Conservation (phyloP, 1,284 basidiomycete species). For the Clitocybe nebularis region DNA sequence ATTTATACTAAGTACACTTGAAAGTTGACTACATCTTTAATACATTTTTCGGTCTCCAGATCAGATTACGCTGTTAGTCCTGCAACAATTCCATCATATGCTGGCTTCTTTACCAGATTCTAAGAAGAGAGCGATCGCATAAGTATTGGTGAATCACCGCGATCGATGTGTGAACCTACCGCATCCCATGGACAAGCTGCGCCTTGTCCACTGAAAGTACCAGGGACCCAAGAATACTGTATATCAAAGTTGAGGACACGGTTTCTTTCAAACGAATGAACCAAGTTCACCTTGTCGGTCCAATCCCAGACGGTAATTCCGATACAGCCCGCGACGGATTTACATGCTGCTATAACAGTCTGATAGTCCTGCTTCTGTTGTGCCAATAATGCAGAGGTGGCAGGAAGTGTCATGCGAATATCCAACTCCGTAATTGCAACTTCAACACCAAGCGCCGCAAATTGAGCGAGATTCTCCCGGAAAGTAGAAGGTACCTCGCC, state of each 20-base stretch:
- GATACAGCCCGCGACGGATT: conserved; percentile 43
- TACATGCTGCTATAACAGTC: conserved; percentile 49
- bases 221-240: conserved; percentile 51
- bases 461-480: conserved; percentile 40
- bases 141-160: neutral
- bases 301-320: conserved; percentile 55
- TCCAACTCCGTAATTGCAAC: conserved; percentile 61
- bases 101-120: conserved; percentile 36
- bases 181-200: conserved; percentile 47
- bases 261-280: too few relatives aligned
- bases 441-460: conserved; percentile 50
- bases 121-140: conserved; percentile 10
- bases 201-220: conserved; percentile 45
- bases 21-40: too few relatives aligned
- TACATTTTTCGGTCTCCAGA: too few relatives aligned
- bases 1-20: too few relatives aligned
- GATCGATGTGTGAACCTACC: conserved; percentile 22
- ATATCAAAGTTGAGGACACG: neutral
- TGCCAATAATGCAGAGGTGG: conserved; percentile 41
- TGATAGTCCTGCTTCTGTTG: conserved; percentile 55
- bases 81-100: conserved; percentile 37
- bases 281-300: conserved; percentile 36
- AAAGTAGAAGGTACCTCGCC: conserved; percentile 42
- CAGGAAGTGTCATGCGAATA: conserved; percentile 52
- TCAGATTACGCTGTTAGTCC: conserved; percentile 26